Conservation (phyloP, 495 filamentous ascomycete species). For the Melanomma pulvis-pyrius region DNA sequence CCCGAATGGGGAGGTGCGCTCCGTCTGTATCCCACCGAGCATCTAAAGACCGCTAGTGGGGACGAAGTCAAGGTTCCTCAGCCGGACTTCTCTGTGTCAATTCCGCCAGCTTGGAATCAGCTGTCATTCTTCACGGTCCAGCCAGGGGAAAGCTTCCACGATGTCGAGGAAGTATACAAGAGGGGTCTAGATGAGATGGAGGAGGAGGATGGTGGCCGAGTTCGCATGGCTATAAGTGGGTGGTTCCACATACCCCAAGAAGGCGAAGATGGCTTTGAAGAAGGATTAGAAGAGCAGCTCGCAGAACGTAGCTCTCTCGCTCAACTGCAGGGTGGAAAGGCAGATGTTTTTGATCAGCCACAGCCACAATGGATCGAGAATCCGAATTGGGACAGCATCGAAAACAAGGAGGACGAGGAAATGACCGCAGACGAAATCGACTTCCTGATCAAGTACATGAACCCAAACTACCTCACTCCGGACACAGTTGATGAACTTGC, state of each 20-base stretch:
- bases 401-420: constrained; percentile 51
- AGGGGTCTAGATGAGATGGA: constrained; percentile 63
- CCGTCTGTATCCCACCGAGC: constrained; percentile 78
- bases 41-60: constrained; percentile 64
- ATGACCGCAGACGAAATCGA: constrained; percentile 77
- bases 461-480: constrained; percentile 89
- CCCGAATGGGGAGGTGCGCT: constrained; percentile 92
- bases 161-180: constrained; percentile 96
- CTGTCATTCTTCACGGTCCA: constrained; percentile 97
- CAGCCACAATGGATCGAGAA: constrained; percentile 60
- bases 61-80: constrained; percentile 73
- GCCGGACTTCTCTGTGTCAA: constrained; percentile 72
- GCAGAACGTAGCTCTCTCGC: constrained; percentile 85
- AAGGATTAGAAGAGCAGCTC: constrained; percentile 84
- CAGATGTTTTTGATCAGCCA: constrained; percentile 82
- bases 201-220: constrained; percentile 64
- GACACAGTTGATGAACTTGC: constrained; percentile 83
- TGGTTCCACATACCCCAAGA: constrained; percentile 99
- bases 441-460: constrained; percentile 85
- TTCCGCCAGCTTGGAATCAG: constrained; percentile 96
- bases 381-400: constrained; percentile 48
- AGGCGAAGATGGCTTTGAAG: constrained; percentile 90
- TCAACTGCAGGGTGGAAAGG: constrained; percentile 85
- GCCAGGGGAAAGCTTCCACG: constrained; percentile 95
- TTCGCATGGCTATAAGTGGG: constrained; percentile 97